A percentile compares a stretch with the other conserved stretches of the same genome.
phyloP scores from a whole-genome alignment of 108 stramenopile genomes.

The Tribonema minus region DNA sequence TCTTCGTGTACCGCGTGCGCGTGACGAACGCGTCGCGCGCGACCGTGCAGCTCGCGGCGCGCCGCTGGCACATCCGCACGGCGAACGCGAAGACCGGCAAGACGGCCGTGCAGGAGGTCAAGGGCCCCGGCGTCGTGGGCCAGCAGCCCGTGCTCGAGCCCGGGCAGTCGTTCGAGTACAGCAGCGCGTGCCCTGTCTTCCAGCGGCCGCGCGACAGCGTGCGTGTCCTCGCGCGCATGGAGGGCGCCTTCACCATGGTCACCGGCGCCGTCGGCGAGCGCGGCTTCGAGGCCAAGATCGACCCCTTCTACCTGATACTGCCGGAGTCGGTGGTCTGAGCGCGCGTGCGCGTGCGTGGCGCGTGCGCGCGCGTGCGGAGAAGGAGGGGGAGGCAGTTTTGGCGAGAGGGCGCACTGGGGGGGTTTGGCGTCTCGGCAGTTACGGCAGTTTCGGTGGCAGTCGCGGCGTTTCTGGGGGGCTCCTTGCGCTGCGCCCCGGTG shows the following conservation, averaged over 20 bases:
- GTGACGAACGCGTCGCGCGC: conserved; percentile 78
- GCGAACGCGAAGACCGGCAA: too few species aligned
- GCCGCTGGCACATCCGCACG: conserved; percentile 84
- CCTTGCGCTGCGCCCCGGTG: too few species aligned
- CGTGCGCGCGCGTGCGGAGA: too few species aligned
- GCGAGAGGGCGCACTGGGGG: too few species aligned
- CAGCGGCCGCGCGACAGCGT: too few species aligned
- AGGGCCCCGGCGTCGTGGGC: conserved; percentile 81
- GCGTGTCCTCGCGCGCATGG: conserved; percentile 21
- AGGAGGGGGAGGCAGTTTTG: too few species aligned
- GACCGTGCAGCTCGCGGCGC: conserved; percentile 74
- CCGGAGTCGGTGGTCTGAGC: conserved; percentile 16
- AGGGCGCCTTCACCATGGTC: conserved; percentile 24
- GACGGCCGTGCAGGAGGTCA: conserved; percentile 75
- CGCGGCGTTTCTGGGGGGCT: too few species aligned
- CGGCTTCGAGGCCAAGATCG: conserved; percentile 30
- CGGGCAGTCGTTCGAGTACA: conserved; percentile 85
- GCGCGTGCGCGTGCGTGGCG: too few species aligned
- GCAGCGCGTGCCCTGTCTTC: conserved; percentile 56
- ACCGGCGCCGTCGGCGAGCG: conserved; percentile 27
- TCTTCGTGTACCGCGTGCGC: conserved; percentile 85
- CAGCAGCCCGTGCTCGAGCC: conserved; percentile 83
- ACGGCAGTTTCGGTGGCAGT: too few species aligned
- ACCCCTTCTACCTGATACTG: conserved; percentile 29
- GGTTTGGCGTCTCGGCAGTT: too few species aligned